Conservation (phyloP, 306 rosid genomes). For the Carpinus fangiana region DNA sequence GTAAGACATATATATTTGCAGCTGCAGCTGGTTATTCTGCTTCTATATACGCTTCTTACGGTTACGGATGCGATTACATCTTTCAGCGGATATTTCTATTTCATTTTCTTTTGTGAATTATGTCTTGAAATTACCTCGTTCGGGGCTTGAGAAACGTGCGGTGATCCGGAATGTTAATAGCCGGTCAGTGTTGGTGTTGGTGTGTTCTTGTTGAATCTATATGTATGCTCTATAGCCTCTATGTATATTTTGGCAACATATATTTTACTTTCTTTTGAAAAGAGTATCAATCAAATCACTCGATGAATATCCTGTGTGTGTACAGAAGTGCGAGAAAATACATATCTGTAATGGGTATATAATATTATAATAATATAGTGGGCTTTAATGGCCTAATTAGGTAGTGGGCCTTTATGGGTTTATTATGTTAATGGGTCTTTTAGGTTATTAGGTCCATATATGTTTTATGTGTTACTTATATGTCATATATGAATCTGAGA, state of each 20-base stretch:
- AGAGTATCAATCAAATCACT: background rate
- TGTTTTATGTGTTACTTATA: no score
- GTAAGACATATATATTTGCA: conserved; percentile 27
- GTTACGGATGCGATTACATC: background rate
- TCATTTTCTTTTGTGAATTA: background rate
- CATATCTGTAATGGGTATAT: background rate
- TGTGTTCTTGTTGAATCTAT: background rate
- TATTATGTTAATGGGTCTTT: no score
- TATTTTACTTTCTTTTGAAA: background rate
- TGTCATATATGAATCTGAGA: no score
- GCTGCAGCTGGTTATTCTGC: background rate
- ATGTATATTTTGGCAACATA: background rate
- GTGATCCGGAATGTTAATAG: background rate
- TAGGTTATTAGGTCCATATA: no score
- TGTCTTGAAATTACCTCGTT: no score
- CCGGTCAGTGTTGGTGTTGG: background rate
- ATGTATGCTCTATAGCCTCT: background rate
- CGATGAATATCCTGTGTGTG: background rate
- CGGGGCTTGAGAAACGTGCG: background rate
- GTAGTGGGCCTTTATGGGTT: no score
- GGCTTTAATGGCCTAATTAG: no score
- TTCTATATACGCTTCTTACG: background rate
- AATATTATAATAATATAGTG: no score
- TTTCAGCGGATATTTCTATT: background rate
- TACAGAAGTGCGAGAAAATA: background rate